Evolutionary conservation across 2,329 filamentous ascomycete species (phyloP), one percentile per base, ranked within the genome.

Genomic region (Thelonectria blattea): DNA sequence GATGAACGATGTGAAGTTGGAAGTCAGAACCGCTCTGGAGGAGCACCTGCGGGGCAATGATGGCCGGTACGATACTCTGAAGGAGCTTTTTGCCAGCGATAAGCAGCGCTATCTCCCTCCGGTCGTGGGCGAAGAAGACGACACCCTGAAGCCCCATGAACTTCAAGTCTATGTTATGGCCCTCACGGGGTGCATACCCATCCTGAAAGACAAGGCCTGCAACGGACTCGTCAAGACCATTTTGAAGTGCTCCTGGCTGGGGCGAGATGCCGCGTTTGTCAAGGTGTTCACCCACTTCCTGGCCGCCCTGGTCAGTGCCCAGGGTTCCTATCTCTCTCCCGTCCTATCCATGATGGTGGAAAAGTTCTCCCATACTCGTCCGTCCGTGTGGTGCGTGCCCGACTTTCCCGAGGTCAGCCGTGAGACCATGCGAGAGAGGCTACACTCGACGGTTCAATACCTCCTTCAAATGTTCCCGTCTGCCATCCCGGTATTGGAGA

Each of bases 401-500:
- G 81, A 83, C 60, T 78, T 89, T 79, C 66, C 87, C 74, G 77
- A 79, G 6, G 86, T 96, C 48, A 81, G 81, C 63, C 84, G 86
- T 58, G 81, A 86, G 51, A 84, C 81, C 59, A 89, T 94, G 72
- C 88, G 91, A 66, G 80, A 85, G 54, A 85, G 95, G 65, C 82
- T 95, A 41, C 93, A 99, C 75, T 82, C 86, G 56, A 88, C 88
- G 5, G 78, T 98, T 14, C 86, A 86, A 65, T 91, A 92, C 69
- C 80, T 99, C 12, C 81, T 97, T 47, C 85, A 88, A 68, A 86
- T 96, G 59, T 91, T 96, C 57, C 93, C 95, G 3, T 90, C 93
- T 32, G 90, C 91, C 5, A 88, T 88, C 63, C 82, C 87, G 37
- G 84, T 89, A 2, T 79, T 97, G 30, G 86, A 89, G 39, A 84